Evolutionary conservation across 345 rosid genomes (phyloP), one percentile per base, ranked within the genome.

Genomic region (Gossypium herbaceum): DNA sequence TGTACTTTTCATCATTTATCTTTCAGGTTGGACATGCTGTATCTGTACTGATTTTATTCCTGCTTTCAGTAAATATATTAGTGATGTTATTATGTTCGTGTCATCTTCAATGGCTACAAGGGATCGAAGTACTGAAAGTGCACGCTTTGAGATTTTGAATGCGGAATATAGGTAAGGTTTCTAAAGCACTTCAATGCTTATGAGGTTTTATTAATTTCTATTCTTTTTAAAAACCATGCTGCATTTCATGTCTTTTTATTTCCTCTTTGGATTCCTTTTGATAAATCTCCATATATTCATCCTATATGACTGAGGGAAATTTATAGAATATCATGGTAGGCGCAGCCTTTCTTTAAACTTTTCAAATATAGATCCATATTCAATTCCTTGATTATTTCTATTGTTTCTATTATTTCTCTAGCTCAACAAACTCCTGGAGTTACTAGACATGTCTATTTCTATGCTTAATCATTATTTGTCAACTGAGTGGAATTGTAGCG

Each of bases 111-210:
- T 95, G 94, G 89, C 97, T 20, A 80, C 84, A 75, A 85, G 99
- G 43, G 97, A 93, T 73, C 89, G 97, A 79, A 87, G 97, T 82
- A 85, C 97, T 81, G 99, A 95, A 85, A 89, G 92, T 81, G 99
- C 97, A 55, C 91, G 94, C 12, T 95, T 95, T 64, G 98, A 93
- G 84, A 72, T 95, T 79, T 84, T 95, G 88, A 86, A 73, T 85
- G 86, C 90, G 43, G 83, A 93, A 27, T 81, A 89, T 77, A 91
- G 99, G 99, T 90, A 89, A 70, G 64, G 68, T 62, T 69, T 68
- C 15, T 59, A 12, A 19, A 73, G 16, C 22, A 20, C 48, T 22
- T 19, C 45, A 60, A n/a, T 64, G 6, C 12, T 10, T 2, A n/a
- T 27, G 48, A 22, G 51, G 17, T 44, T 27, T 55, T 59, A n/a